These are phyloP conservation scores for Coemansia sp. DNA, from an alignment of 192 early-diverging fungal species.

Conservation along the genomic window DNA sequence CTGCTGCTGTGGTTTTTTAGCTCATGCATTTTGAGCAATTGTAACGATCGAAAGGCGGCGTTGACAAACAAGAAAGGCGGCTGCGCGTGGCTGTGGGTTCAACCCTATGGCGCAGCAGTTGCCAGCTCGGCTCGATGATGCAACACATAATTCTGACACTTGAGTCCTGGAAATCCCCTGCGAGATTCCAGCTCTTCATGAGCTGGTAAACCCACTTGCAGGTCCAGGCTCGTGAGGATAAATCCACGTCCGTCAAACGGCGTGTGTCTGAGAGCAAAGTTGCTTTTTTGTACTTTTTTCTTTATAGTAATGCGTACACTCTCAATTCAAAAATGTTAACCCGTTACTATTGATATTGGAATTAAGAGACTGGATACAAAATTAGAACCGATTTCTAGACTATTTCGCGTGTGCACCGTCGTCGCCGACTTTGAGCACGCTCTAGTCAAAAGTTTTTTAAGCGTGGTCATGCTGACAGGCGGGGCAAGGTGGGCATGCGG, in stretches of 20 bases:
- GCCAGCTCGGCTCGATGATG: conserved; percentile 36
- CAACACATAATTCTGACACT: conserved; percentile 26
- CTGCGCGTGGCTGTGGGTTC: neutral
- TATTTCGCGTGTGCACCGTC: neutral
- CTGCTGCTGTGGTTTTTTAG: neutral
- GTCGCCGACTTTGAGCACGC: neutral
- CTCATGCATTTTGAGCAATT: neutral
- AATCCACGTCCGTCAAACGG: conserved; percentile 18
- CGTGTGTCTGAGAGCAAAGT: conserved; percentile 53
- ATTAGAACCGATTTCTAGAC: neutral
- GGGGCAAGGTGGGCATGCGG: conserved; percentile 34
- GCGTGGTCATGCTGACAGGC: conserved; percentile 1
- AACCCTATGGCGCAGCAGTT: neutral
- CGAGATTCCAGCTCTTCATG: conserved; percentile 15
- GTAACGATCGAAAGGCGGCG: neutral
- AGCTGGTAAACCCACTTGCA: conserved; percentile 42
- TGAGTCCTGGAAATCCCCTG: conserved; percentile 31
- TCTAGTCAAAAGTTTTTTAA: neutral
- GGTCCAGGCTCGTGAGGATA: conserved; percentile 46
- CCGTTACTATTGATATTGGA: neutral
- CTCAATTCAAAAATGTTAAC: neutral
- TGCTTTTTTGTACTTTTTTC: neutral
- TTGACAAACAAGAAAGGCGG: neutral
- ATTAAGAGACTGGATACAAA: conserved; percentile 1
- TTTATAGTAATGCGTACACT: neutral